Evolutionary conservation across 2,329 filamentous ascomycete genomes (phyloP), one percentile per base, ranked within the genome.

Genomic region (Plenodomus biglobosus): DNA sequence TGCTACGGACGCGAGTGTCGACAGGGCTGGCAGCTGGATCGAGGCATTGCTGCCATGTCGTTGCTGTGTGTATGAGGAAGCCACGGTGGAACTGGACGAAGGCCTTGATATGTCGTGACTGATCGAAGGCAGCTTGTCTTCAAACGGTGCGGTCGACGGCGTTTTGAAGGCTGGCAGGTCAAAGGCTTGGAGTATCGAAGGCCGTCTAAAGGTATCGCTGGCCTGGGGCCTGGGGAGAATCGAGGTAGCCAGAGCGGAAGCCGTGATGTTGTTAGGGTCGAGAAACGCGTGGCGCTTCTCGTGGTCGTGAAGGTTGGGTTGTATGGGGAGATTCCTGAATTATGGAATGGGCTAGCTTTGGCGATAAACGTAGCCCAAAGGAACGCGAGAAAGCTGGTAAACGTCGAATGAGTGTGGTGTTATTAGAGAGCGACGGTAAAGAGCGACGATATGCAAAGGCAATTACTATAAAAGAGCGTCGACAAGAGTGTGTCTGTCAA

Each of bases 221-320:
- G 80, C 77, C 76, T 80, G 77, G 58, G 81, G 79, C 78, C 79
- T 75, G 65, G 81, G 83, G 49, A 83, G 75, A 66, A 82, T 71
- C 27, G 71, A 73, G 65, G 78, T 77, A 73, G 80, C 80, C 72
- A 84, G 78, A 66, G 80, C 79, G 72, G 79, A 84, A 75, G 81
- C 77, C 78, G 78, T 81, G 62, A 42, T 72, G 63, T 37, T 53
- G 58, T 53, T 59, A 59, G 27, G 48, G 48, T 39, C 52, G 68
- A 71, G 68, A 70, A 69, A 72, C 69, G 68, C 65, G 54, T 56
- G 48, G 63, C 68, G 66, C 63, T 62, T 57, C 69, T 70, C 64
- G 48, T 50, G 40, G 39, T 38, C 46, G 41, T 38, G 27, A 15
- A 3, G 8, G 27, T 19, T 37, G 36, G 42, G 39, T 39, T 32